Conservation (phyloP, 2,329 filamentous ascomycete species). For the Phaeophleospora eucalypticola region DNA sequence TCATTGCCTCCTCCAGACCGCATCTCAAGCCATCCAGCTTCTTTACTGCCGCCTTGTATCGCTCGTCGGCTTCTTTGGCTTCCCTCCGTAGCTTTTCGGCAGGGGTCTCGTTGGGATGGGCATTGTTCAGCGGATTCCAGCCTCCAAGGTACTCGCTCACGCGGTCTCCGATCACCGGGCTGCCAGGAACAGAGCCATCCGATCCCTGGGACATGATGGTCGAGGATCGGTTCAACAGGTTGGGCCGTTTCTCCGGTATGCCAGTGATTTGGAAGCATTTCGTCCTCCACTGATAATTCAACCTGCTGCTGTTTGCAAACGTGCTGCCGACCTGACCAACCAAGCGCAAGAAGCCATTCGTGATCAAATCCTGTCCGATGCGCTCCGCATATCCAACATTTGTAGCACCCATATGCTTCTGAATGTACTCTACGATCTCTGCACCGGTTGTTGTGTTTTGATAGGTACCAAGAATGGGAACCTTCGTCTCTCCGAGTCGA, state of each 20-base stretch:
- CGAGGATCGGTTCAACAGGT: constrained; percentile 64
- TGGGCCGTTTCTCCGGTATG: constrained; percentile 78
- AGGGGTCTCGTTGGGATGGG: constrained; percentile 89
- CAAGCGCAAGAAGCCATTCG: constrained; percentile 79
- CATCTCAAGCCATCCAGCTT: constrained; percentile 88
- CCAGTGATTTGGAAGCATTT: constrained; percentile 86
- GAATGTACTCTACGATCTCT: constrained; percentile 93
- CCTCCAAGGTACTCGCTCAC: constrained; percentile 77
- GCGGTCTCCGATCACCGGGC: constrained; percentile 70
- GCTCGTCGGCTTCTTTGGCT: constrained; percentile 83
- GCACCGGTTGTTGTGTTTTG: constrained; percentile 86
- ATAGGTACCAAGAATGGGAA: constrained; percentile 92
- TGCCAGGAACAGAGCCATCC: constrained; percentile 50
- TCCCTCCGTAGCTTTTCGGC: constrained; percentile 82
- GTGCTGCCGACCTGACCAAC: constrained; percentile 92
- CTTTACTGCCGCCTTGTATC: constrained; percentile 81
- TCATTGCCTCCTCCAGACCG: constrained; percentile 91
- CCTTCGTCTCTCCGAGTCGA: constrained; percentile 85
- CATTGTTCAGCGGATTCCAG: constrained; percentile 90
- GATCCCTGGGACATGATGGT: constrained; percentile 57
- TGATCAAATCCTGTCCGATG: constrained; percentile 88
- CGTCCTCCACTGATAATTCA: constrained; percentile 96
- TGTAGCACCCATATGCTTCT: constrained; percentile 77
- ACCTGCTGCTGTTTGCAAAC: constrained; percentile 94
- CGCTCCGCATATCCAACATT: constrained; percentile 88